A percentile compares a stretch with the other conserved stretches of the same genome.
Conservation (phyloP, 202 grass and related monocot species). For the Tripidium arundinaceum region DNA sequence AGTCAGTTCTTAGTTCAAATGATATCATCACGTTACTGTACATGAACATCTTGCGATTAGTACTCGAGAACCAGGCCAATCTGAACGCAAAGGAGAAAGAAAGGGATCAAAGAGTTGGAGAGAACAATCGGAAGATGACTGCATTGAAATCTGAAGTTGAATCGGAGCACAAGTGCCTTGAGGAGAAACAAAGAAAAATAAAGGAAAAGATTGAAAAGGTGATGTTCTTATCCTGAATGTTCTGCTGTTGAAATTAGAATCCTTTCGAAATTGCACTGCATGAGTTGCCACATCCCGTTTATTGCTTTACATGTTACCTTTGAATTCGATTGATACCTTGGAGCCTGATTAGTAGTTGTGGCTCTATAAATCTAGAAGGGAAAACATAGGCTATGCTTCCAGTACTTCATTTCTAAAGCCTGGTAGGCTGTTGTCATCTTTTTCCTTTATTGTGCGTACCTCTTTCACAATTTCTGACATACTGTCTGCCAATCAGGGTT, state of each 20-base stretch:
- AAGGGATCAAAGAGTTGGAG: constrained; percentile 49
- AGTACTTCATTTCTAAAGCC: background rate
- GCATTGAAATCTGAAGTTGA: constrained; percentile 56
- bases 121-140: constrained; percentile 53
- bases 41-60: constrained; percentile 39
- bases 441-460: background rate
- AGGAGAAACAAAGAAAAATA: constrained; percentile 53
- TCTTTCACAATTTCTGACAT: constrained; percentile 1
- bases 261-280: background rate
- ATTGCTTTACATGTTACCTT: background rate
- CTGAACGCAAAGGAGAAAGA: constrained; percentile 57
- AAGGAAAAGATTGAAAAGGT: constrained; percentile 57
- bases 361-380: background rate
- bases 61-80: constrained; percentile 39
- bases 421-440: background rate
- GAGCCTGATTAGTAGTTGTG: background rate
- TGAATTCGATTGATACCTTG: background rate
- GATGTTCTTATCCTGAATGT: constrained; percentile 2
- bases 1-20: constrained; percentile 7
- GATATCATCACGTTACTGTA: background rate
- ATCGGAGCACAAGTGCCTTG: constrained; percentile 50
- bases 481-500: constrained; percentile 33
- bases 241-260: background rate
- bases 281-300: background rate
- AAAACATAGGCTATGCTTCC: background rate